phyloP scores from a whole-genome alignment of 2,329 filamentous ascomycete species.

The Fusarium sp. region DNA sequence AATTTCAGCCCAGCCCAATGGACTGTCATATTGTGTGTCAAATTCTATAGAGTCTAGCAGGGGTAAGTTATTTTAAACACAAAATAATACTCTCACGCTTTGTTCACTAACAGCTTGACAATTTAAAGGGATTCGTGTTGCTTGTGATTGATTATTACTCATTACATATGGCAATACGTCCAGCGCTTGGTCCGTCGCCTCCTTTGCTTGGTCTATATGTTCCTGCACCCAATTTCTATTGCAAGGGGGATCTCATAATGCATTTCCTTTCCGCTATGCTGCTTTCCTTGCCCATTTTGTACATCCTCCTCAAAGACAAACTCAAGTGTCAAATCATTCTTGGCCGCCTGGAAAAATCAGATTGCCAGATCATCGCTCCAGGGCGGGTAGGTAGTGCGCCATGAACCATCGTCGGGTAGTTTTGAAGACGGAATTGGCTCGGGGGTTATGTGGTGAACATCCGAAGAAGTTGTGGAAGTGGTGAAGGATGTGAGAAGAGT shows the following conservation, averaged over 20 bases:
- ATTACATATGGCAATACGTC: slow-evolving; percentile 49
- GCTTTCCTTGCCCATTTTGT: slow-evolving; percentile 3
- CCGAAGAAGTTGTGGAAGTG: slow-evolving; percentile 24
- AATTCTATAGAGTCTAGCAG: background rate
- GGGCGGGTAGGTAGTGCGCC: slow-evolving; percentile 60
- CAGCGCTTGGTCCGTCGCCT: slow-evolving; percentile 57
- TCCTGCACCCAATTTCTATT: slow-evolving; percentile 14
- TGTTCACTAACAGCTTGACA: background rate
- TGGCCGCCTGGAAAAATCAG: slow-evolving; percentile 5
- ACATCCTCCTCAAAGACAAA: background rate
- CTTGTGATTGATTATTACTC: slow-evolving; percentile 39
- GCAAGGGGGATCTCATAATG: slow-evolving; percentile 25
- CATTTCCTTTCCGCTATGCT: slow-evolving; percentile 24
- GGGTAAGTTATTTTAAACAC: background rate
- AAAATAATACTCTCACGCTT: background rate
- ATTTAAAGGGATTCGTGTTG: slow-evolving; percentile 9
- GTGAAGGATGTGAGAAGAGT: slow-evolving; percentile 25
- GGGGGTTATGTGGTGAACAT: slow-evolving; percentile 3
- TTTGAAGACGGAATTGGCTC: slow-evolving; percentile 39
- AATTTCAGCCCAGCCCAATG: background rate
- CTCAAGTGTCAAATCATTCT: slow-evolving; percentile 6
- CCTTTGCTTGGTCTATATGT: slow-evolving; percentile 36
- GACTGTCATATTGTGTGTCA: background rate
- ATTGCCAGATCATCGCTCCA: slow-evolving; percentile 53
- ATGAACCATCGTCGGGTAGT: slow-evolving; percentile 57